These are phyloP conservation scores for Jaltomata sinuosa DNA, from an alignment of 257 asterid genomes.

Conservation along the genomic window DNA sequence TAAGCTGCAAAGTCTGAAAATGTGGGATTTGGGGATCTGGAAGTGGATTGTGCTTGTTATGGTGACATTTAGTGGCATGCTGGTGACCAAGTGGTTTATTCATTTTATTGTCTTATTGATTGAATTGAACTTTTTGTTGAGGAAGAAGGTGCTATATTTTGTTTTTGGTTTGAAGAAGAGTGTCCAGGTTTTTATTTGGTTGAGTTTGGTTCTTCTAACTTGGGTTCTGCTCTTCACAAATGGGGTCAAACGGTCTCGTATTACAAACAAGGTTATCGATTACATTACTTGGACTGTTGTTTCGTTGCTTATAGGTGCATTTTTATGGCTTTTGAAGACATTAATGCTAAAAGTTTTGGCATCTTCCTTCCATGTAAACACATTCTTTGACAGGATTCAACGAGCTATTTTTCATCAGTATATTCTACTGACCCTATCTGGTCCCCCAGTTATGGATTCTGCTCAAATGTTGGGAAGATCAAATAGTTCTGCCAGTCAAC, in stretches of 20 bases:
- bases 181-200: conserved; percentile 57
- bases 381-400: conserved; percentile 81
- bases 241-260: conserved; percentile 23
- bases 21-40: conserved; percentile 45
- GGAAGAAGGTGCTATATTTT: conserved; percentile 66
- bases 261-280: conserved; percentile 24
- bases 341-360: conserved; percentile 67
- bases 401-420: conserved; percentile 68
- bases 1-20: conserved; percentile 22
- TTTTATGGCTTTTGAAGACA: conserved; percentile 68
- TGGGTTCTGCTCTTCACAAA: conserved; percentile 49
- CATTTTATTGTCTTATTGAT: conserved; percentile 54
- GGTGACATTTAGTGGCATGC: conserved; percentile 68
- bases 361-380: conserved; percentile 62
- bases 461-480: conserved; percentile 43
- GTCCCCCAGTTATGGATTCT: conserved; percentile 62
- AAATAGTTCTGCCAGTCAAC: conserved; percentile 36
- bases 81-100: conserved; percentile 54
- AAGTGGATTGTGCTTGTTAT: conserved; percentile 65
- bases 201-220: conserved; percentile 50
- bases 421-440: conserved; percentile 49
- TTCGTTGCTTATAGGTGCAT: conserved; percentile 51
- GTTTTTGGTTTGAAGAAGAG: conserved; percentile 67
- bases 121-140: conserved; percentile 59
- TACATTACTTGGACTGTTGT: conserved; percentile 59